Evolutionary conservation across 208 protist genomes (phyloP), one percentile per base, ranked within the genome.

Genomic region (Trypanosoma vivax): DNA sequence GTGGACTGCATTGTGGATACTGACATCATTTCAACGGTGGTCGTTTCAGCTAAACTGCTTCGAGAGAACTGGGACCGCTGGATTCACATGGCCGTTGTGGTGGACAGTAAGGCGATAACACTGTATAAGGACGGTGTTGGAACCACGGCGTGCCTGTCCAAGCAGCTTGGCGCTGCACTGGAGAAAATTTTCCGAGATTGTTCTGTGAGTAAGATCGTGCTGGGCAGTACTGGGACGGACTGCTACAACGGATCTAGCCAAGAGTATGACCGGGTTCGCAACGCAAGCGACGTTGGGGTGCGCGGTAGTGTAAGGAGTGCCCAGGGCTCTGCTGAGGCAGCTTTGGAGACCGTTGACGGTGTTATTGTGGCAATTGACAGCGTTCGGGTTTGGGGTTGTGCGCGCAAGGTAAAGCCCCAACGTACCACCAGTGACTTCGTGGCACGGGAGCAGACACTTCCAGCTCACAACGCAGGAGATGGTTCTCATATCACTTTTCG

Each of bases 11-110:
- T 60, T 28, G 24, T 67, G 24, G 60, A 60, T 29, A 40, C 25
- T 24, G 7, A 21, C 39, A 48, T 39, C 30, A 38, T 50, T 13
- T 21, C 35, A 25, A 28, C 42, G 11, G 37, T 16, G 3, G 35
- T 60, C 5, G 43, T 60, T 14, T 67, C 60, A 11, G 43, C 52
- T 2, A 67, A 67, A 38, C 30, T 67, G 14, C 37, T 45, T 14
- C 35, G 47, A 16, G 58, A 62, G 24, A 72, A 88, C 41, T 80
- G 65, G 70, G 70, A 83, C 51, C 55, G 43, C 45, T 82, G 72
- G 58, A 60, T 79, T 48, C 55, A 88, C 50, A 35, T 88, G 13
- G 53, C 72, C 0, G 61, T 76, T n/a, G 63, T 83, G 3, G 7
- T 88, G 3, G 75, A 88, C 16, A 47, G 43, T 11, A 56, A 54